phyloP scores from a whole-genome alignment of 768 basidiomycete genomes.

The Boletus huronensis region DNA sequence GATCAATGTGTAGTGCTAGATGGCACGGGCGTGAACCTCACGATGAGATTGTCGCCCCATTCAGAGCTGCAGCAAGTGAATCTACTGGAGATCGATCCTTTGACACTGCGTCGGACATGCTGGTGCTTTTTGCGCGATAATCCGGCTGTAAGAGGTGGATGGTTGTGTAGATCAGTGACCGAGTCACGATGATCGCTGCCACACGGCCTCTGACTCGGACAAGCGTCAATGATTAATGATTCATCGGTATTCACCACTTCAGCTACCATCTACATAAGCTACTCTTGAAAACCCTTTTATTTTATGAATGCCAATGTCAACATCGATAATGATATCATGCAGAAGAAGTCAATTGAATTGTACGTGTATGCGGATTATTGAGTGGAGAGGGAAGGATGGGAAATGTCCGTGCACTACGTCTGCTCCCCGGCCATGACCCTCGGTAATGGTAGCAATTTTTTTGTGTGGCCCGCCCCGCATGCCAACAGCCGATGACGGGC shows the following conservation, averaged over 20 bases:
- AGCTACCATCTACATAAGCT: slow-evolving; percentile 1
- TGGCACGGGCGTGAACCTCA: slow-evolving; percentile 19
- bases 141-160: not conserved
- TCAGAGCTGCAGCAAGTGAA: slow-evolving; percentile 25
- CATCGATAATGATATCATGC: slow-evolving; percentile 29
- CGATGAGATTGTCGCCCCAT: slow-evolving; percentile 29
- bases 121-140: not conserved
- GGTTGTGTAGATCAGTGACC: not conserved
- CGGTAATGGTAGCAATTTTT: slow-evolving; percentile 24
- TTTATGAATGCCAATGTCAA: slow-evolving; percentile 17
- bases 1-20: not conserved
- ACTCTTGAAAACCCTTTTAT: not conserved
- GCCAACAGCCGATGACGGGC: not conserved
- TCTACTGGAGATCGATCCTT: slow-evolving; percentile 27
- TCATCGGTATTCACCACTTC: not conserved
- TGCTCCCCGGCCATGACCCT: slow-evolving; percentile 31
- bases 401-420: slow-evolving; percentile 39
- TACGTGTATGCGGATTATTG: slow-evolving; percentile 27
- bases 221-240: not conserved
- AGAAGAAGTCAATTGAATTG: slow-evolving; percentile 19
- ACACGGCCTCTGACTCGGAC: not conserved
- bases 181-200: slow-evolving; percentile 9
- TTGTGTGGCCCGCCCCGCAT: slow-evolving; percentile 5
- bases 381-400: slow-evolving; percentile 26
- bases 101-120: slow-evolving; percentile 23